Evolutionary conservation across 2,329 filamentous ascomycete genomes (phyloP).

Genomic region (Fusarium buharicum): DNA sequence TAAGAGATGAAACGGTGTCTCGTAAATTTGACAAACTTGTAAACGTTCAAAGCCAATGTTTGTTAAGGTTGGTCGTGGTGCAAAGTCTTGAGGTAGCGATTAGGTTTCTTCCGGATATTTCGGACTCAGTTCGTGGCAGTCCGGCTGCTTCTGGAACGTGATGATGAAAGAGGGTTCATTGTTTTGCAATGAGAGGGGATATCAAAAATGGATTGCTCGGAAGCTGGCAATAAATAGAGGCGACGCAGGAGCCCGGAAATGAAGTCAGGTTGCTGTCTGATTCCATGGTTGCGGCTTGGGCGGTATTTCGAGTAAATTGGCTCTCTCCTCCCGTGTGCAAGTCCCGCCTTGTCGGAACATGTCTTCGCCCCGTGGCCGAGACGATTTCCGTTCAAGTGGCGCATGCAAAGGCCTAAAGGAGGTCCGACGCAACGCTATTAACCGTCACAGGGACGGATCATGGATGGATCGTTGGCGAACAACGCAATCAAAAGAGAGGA

Average conservation of each 20-base stretch:
- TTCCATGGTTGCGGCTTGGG: background rate
- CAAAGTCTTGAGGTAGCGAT: background rate
- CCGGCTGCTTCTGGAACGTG: no score
- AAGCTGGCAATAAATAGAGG: slow-evolving; percentile 2
- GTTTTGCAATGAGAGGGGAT: slow-evolving; percentile 20
- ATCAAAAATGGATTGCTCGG: slow-evolving; percentile 7
- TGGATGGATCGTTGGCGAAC: background rate
- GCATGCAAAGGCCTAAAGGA: slow-evolving; percentile 11
- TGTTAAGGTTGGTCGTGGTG: slow-evolving; percentile 5
- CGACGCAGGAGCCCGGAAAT: slow-evolving; percentile 5
- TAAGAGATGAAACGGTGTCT: background rate
- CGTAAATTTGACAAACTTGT: background rate
- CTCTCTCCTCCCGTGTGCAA: slow-evolving; percentile 2
- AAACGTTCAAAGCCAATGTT: slow-evolving; percentile 8
- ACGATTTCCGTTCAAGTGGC: slow-evolving; percentile 35
- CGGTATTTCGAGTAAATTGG: slow-evolving; percentile 23
- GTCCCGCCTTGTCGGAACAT: slow-evolving; percentile 21
- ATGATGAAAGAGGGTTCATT: no score
- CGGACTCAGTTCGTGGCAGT: background rate
- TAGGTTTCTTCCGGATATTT: slow-evolving; percentile 20
- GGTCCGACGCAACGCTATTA: slow-evolving; percentile 23
- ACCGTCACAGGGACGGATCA: background rate
- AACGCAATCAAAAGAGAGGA: slow-evolving; percentile 21
- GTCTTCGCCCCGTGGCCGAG: slow-evolving; percentile 15
- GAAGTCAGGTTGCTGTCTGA: background rate